Conservation (phyloP, 2,329 filamentous ascomycete genomes). For the Truncatella angustata region DNA sequence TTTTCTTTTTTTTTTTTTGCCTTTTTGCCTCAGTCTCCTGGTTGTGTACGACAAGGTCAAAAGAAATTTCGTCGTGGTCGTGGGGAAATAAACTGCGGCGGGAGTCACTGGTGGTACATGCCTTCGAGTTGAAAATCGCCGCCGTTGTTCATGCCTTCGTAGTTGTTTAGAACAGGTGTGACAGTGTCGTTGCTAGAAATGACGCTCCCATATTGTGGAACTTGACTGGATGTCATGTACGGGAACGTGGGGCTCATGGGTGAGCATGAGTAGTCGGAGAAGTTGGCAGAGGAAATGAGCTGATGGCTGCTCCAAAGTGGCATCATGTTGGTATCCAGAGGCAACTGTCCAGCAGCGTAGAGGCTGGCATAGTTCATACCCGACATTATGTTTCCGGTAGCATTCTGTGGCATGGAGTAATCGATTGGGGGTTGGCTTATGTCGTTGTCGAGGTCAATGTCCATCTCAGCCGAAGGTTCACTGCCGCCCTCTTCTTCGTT, state of each 20-base stretch:
- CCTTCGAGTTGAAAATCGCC: constrained; percentile 23
- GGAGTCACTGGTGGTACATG: constrained; percentile 22
- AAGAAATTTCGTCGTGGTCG: background rate
- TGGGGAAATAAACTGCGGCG: background rate
- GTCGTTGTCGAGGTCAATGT: constrained; percentile 23
- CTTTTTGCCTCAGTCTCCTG: background rate
- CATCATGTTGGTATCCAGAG: constrained; percentile 17
- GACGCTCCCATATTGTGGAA: constrained; percentile 24
- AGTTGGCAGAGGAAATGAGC: constrained; percentile 30
- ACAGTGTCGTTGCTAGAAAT: constrained; percentile 26
- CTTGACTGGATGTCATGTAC: constrained; percentile 19
- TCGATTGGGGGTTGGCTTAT: constrained; percentile 16
- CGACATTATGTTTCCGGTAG: constrained; percentile 13
- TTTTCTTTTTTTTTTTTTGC: background rate
- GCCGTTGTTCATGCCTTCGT: constrained; percentile 18
- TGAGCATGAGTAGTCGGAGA: constrained; percentile 21
- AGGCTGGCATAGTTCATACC: constrained; percentile 20
- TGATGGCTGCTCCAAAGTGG: constrained; percentile 17
- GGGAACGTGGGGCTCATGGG: constrained; percentile 18
- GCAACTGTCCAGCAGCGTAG: constrained; percentile 14
- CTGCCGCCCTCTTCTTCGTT: constrained; percentile 36
- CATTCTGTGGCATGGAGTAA: constrained; percentile 10
- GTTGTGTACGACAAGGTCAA: background rate
- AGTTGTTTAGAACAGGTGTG: constrained; percentile 22
- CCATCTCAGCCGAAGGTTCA: constrained; percentile 35